These are phyloP conservation scores for Mrakia hoshinonis DNA, from an alignment of 768 basidiomycete species.

Conservation along the genomic window DNA sequence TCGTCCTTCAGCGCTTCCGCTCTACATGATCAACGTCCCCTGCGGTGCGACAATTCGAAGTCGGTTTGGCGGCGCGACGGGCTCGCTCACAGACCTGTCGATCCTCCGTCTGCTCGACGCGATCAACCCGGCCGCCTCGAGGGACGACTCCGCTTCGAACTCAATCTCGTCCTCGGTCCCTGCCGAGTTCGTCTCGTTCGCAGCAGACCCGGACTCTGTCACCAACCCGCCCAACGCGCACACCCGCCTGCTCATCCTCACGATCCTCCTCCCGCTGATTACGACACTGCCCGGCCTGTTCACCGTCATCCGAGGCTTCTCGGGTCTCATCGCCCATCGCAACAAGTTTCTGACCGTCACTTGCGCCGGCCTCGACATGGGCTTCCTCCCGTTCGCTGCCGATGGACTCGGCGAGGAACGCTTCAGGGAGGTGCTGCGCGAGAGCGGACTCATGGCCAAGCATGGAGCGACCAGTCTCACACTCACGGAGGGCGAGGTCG, in stretches of 20 bases:
- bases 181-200: too few relatives aligned
- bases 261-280: slow-evolving; percentile 2
- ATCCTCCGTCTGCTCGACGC: slow-evolving; percentile 16
- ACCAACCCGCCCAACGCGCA: slow-evolving; percentile 5
- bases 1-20: not conserved
- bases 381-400: not conserved
- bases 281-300: not conserved
- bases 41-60: not conserved
- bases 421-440: not conserved
- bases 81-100: slow-evolving; percentile 1
- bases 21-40: slow-evolving; percentile 4
- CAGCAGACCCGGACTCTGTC: not conserved
- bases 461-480: not conserved
- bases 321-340: not conserved
- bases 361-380: slow-evolving; percentile 12
- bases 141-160: not conserved
- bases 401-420: slow-evolving; percentile 4
- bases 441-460: slow-evolving; percentile 1
- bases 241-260: slow-evolving; percentile 17
- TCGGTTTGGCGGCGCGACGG: not conserved
- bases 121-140: not conserved
- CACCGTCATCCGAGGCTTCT: not conserved
- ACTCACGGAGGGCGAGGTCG: not conserved
- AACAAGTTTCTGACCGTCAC: slow-evolving; percentile 4
- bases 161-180: not conserved